Base-by-base conservation (phyloP, 2,329 filamentous ascomycete genomes). In the Ploettnerulaceae sp. region DNA sequence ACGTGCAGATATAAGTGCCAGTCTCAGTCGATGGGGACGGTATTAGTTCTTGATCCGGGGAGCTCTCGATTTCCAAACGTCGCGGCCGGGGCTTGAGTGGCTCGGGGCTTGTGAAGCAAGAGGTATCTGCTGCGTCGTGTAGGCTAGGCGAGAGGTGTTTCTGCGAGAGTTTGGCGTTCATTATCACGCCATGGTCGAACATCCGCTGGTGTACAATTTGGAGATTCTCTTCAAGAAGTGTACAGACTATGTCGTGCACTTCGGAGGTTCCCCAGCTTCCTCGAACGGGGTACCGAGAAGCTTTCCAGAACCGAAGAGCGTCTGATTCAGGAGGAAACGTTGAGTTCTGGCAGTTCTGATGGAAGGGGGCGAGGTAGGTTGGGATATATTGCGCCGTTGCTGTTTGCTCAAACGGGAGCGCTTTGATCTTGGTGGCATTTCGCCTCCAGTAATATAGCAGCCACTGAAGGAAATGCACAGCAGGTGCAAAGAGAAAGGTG, bases 371-470 rank as follows among this genome's bases (percentile, higher is more conserved):
- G 3, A 45, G 33, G 11, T 28, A 45, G 11, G 17, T 31, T 2
- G 41, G 41, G 17, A 26, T 36, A 12, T 45, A 45, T 21, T 32
- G 22, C 17, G 33, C 41, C 12, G 37, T 45, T 12, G 26, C 41
- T 12, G 33, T 45, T 28, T 45, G 22, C 12, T 26, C 22, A 17
- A 45, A 45, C 3, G 41, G 41, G 12, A 45, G 26, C 3, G 41
- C 41, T 6, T 34, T 14, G 5, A 17, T 29, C 3, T 22, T 45
- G 2, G 41, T 45, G 14, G 41, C 24, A 11, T 45, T 17, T 14
- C 41, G 32, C 3, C 41, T 32, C 41, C 41, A 45, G 24, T 45
- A 45, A 14, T 37, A 45, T 4, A 45, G 41, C 11, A 45, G 32
- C 41, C 41, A 45, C 4, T 45, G 41, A 12, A 45, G 29, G 20